Percentiles rank a stretch among this genome's conserved stretches.
These are phyloP conservation scores for Phoma herbarum DNA, from an alignment of 2,329 filamentous ascomycete genomes.

Conservation along the genomic window DNA sequence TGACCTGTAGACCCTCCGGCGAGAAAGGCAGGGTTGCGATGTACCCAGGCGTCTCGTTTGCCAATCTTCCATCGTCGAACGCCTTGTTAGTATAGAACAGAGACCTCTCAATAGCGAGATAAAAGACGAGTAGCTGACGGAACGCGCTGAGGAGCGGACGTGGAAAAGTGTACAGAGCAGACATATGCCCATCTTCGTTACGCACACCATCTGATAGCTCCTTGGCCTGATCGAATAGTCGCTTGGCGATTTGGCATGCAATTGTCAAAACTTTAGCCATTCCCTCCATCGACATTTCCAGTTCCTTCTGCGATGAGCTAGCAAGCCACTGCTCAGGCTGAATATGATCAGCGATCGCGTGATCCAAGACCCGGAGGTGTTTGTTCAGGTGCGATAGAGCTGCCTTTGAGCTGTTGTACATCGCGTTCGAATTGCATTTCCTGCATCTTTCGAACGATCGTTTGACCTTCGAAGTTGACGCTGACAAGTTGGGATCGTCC, in stretches of 20 bases:
- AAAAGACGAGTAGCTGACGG: conserved; percentile 34
- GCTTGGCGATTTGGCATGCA: conserved; percentile 21
- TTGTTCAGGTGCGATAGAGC: conserved; percentile 36
- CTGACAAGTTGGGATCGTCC: not conserved
- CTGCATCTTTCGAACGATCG: conserved; percentile 29
- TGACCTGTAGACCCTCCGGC: conserved; percentile 23
- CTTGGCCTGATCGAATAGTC: conserved; percentile 24
- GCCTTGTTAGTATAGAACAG: conserved; percentile 27
- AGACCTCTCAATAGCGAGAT: conserved; percentile 40
- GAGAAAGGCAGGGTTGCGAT: conserved; percentile 19
- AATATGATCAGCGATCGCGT: too few species aligned
- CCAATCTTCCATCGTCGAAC: not conserved
- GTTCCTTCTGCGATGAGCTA: conserved; percentile 27
- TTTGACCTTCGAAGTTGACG: conserved; percentile 11
- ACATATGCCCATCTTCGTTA: conserved; percentile 37
- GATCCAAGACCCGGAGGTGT: conserved; percentile 20
- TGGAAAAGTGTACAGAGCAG: conserved; percentile 38
- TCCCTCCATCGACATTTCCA: conserved; percentile 33
- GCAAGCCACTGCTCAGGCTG: conserved; percentile 34
- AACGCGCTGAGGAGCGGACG: conserved; percentile 34
- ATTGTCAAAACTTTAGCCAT: conserved; percentile 27
- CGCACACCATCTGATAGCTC: conserved; percentile 41
- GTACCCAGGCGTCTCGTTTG: not conserved
- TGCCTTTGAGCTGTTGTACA: conserved; percentile 24
- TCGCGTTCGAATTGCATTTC: conserved; percentile 22